These are phyloP conservation scores for Kluyveromyces dobzhanskii DNA, from an alignment of 805 yeast genomes.

Conservation along the genomic window DNA sequence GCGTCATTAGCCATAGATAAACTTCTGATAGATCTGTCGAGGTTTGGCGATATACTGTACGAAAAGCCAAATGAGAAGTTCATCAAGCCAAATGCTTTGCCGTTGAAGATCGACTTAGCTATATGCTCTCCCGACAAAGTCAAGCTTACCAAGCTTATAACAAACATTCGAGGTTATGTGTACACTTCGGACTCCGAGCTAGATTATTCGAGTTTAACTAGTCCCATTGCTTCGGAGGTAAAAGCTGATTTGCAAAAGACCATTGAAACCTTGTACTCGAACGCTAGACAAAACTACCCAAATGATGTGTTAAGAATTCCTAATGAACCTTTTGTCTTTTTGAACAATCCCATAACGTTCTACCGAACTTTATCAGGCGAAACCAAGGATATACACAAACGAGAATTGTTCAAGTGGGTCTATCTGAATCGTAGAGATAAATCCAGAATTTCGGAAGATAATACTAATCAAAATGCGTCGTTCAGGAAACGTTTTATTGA, in stretches of 20 bases:
- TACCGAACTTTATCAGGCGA: too few species aligned
- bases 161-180: slow-evolving; percentile 1
- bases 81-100: background rate
- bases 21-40: background rate
- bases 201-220: background rate
- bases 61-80: slow-evolving; percentile 3
- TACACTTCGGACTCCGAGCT: background rate
- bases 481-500: background rate
- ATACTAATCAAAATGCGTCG: too few species aligned
- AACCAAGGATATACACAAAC: too few species aligned
- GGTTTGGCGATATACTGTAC: slow-evolving; percentile 1
- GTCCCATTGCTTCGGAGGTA: background rate
- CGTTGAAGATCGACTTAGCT: slow-evolving; percentile 2
- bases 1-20: slow-evolving; percentile 3
- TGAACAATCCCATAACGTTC: too few species aligned
- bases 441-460: too few species aligned
- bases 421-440: too few species aligned
- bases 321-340: slow-evolving; percentile 1
- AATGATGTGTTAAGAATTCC: background rate
- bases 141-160: background rate
- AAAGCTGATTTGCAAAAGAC: background rate
- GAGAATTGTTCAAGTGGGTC: too few species aligned
- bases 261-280: background rate
- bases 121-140: background rate
- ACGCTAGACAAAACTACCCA: too few species aligned